Conservation (phyloP, 73 alveolate species). For the Stentor coeruleus region DNA sequence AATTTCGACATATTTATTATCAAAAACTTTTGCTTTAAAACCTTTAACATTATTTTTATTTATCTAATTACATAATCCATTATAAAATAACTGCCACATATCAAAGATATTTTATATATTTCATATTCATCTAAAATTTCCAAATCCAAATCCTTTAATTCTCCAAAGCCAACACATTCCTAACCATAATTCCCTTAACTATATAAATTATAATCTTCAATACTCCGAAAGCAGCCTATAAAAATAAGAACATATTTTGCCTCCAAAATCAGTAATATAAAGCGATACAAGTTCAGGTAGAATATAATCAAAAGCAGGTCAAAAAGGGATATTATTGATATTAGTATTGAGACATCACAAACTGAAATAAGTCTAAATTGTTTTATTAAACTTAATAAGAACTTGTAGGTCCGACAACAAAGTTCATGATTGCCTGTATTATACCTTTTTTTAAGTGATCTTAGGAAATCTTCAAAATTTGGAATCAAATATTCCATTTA, state of each 20-base stretch:
- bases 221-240: constrained; percentile 77
- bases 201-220: constrained; percentile 19
- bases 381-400: not conserved
- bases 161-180: too few relatives aligned
- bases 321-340: not conserved
- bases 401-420: not conserved
- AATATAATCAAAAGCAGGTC: constrained; percentile 85
- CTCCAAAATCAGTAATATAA: constrained; percentile 85
- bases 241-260: constrained; percentile 76
- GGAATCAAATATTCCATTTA: not conserved
- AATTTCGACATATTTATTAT: too few relatives aligned
- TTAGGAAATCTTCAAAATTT: not conserved
- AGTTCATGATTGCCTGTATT: not conserved
- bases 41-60: too few relatives aligned
- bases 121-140: too few relatives aligned
- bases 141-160: too few relatives aligned
- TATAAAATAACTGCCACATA: too few relatives aligned
- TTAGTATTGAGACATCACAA: not conserved
- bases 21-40: too few relatives aligned
- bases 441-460: not conserved
- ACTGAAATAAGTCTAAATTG: not conserved
- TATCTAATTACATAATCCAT: too few relatives aligned
- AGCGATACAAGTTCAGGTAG: constrained; percentile 87
- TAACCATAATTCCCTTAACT: too few relatives aligned
- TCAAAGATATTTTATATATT: too few relatives aligned